Percentiles rank a stretch among this genome's conserved stretches.
Conservation (phyloP, 129 eudicot genomes). For the Artemisia argyi region DNA sequence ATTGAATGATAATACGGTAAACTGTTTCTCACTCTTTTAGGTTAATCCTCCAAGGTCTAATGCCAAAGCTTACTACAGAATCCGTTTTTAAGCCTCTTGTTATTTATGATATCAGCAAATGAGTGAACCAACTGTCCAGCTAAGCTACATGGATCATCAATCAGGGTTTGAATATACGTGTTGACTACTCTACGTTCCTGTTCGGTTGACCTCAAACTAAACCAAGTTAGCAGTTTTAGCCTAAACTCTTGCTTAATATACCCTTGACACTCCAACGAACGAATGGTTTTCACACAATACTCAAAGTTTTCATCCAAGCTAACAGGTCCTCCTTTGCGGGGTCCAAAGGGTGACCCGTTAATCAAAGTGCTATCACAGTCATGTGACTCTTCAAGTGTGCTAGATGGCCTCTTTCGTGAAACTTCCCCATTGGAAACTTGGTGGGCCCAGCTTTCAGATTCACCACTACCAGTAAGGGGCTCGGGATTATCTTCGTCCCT, state of each 20-base stretch:
- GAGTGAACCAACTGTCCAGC: slow-evolving; percentile 87
- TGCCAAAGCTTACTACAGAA: slow-evolving; percentile 76
- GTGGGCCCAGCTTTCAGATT: slow-evolving; percentile 61
- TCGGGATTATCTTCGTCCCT: slow-evolving; percentile 61
- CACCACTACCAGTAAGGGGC: slow-evolving; percentile 72
- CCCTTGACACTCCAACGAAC: slow-evolving; percentile 85
- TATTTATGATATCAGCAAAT: slow-evolving; percentile 65
- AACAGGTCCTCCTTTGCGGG: slow-evolving; percentile 36
- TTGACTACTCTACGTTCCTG: slow-evolving; percentile 93
- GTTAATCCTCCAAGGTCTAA: slow-evolving; percentile 20
- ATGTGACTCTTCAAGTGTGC: slow-evolving; percentile 50
- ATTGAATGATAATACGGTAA: background rate
- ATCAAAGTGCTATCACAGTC: slow-evolving; percentile 84
- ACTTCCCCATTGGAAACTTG: slow-evolving; percentile 33
- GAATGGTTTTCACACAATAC: slow-evolving; percentile 74
- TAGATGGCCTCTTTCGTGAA: slow-evolving; percentile 54
- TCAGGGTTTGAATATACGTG: slow-evolving; percentile 71
- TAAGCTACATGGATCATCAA: slow-evolving; percentile 86
- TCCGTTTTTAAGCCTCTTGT: slow-evolving; percentile 67
- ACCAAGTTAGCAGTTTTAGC: slow-evolving; percentile 84
- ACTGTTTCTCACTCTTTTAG: slow-evolving; percentile 14
- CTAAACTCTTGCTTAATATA: slow-evolving; percentile 77
- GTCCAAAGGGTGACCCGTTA: slow-evolving; percentile 61
- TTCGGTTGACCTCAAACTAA: slow-evolving; percentile 85
- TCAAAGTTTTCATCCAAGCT: slow-evolving; percentile 78